These are phyloP conservation scores for Sclerotinia trifoliorum DNA, from an alignment of 2,329 filamentous ascomycete genomes.

Conservation along the genomic window DNA sequence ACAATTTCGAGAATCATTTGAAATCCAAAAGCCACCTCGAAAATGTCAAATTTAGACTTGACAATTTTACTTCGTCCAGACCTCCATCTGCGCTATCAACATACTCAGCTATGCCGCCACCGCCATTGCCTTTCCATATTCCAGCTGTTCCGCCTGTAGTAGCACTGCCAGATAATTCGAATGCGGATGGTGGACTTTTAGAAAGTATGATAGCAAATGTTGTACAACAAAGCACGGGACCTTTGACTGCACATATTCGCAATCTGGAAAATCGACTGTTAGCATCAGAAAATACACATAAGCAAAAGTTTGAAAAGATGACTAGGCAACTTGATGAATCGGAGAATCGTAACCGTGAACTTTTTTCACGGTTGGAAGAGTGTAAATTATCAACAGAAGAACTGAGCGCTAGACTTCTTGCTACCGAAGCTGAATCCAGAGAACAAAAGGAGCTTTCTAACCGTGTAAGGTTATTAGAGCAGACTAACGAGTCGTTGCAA, in stretches of 20 bases:
- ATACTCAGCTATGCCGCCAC: slow-evolving; percentile 6
- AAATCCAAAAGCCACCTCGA: slow-evolving; percentile 1
- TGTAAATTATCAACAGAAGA: slow-evolving; percentile 1
- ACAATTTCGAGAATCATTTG: slow-evolving; percentile 9
- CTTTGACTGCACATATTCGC: slow-evolving; percentile 2
- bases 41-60: background rate
- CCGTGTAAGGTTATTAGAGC: background rate
- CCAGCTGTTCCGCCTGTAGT: background rate
- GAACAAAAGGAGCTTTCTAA: background rate
- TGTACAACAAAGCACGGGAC: background rate
- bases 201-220: slow-evolving; percentile 16
- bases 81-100: background rate
- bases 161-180: background rate
- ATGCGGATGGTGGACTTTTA: slow-evolving; percentile 12
- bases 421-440: background rate
- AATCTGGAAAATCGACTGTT: background rate
- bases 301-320: slow-evolving; percentile 14
- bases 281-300: slow-evolving; percentile 4
- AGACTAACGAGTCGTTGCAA: background rate
- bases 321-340: slow-evolving; percentile 3
- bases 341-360: background rate
- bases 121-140: background rate
- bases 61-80: background rate
- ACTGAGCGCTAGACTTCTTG: slow-evolving; percentile 9
- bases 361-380: slow-evolving; percentile 1